Percentiles rank a stretch among this genome's conserved stretches.
Evolutionary conservation across 352 stramenopile species (phyloP).

Genomic region (Pythium aphanidermatum): DNA sequence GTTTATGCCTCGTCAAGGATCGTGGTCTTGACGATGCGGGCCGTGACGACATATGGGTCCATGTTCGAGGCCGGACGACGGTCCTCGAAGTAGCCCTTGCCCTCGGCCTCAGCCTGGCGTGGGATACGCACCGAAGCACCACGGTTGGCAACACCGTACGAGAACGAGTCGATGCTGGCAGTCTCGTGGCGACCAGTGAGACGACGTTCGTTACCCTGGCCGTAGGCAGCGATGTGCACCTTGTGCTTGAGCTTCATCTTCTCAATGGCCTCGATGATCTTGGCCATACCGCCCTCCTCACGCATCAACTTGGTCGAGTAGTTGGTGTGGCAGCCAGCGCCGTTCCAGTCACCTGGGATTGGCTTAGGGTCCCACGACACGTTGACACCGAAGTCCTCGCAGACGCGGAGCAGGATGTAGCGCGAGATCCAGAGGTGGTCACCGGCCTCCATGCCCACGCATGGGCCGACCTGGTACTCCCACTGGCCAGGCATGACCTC

Average conservation of each 20-base stretch:
- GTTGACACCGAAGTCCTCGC: slow-evolving; percentile 96
- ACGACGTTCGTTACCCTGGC: slow-evolving; percentile 94
- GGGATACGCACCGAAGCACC: slow-evolving; percentile 93
- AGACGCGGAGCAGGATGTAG: slow-evolving; percentile 96
- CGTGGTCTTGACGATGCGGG: slow-evolving; percentile 96
- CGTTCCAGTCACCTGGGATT: slow-evolving; percentile 98
- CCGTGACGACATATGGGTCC: slow-evolving; percentile 97
- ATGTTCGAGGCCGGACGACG: slow-evolving; percentile 96
- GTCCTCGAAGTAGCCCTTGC: slow-evolving; percentile 95
- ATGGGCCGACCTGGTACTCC: slow-evolving; percentile 98
- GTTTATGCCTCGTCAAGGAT: slow-evolving; percentile 61
- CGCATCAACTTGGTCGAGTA: slow-evolving; percentile 96
- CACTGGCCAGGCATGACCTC: slow-evolving; percentile 98
- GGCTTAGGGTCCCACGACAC: slow-evolving; percentile 97
- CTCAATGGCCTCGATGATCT: slow-evolving; percentile 97
- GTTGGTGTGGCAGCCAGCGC: slow-evolving; percentile 95
- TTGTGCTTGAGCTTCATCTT: slow-evolving; percentile 96
- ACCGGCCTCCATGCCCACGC: slow-evolving; percentile 93
- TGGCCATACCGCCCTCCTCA: slow-evolving; percentile 88
- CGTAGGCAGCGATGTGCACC: slow-evolving; percentile 96
- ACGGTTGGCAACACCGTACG: slow-evolving; percentile 96
- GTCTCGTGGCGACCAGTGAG: slow-evolving; percentile 97
- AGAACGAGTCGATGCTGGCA: slow-evolving; percentile 94
- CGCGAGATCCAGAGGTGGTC: slow-evolving; percentile 97
- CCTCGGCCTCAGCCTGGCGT: slow-evolving; percentile 82